These are phyloP conservation scores for Citrus reticulata DNA, from an alignment of 345 rosid species.

Conservation along the genomic window DNA sequence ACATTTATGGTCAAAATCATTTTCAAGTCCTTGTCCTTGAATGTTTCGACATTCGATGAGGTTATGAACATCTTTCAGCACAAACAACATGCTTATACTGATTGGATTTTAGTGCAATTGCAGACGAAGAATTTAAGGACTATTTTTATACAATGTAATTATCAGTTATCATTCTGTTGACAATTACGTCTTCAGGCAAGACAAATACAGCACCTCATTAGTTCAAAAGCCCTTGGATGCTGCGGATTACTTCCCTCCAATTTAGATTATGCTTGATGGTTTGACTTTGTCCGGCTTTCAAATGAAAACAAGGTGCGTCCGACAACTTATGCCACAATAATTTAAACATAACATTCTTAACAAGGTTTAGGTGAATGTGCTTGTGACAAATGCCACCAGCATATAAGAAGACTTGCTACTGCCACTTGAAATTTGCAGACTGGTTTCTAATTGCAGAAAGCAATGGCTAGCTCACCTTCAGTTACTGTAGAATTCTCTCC, in stretches of 20 bases:
- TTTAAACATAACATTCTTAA: background rate
- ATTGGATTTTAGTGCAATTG: slow-evolving; percentile 4
- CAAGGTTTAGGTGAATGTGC: background rate
- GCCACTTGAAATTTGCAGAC: background rate
- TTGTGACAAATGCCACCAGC: background rate
- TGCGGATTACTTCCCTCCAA: background rate
- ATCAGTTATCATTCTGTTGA: background rate
- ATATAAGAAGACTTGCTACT: background rate
- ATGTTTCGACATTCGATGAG: background rate
- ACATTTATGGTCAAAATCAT: background rate
- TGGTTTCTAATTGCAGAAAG: background rate
- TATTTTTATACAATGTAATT: background rate
- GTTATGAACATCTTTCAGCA: background rate
- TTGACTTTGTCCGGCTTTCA: background rate
- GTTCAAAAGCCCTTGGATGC: background rate
- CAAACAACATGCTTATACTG: background rate
- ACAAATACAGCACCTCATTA: background rate
- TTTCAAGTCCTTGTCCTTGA: background rate
- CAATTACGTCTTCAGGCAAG: background rate
- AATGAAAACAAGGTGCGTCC: background rate
- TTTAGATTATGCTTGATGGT: background rate
- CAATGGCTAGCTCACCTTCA: slow-evolving; percentile 22
- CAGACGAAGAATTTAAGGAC: background rate
- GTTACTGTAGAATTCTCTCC: slow-evolving; percentile 18
- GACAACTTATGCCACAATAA: background rate